A percentile compares a stretch with the other conserved stretches of the same genome.
Evolutionary conservation across 2,329 filamentous ascomycete species (phyloP).

Genomic region (Thielaviopsis cerberus): DNA sequence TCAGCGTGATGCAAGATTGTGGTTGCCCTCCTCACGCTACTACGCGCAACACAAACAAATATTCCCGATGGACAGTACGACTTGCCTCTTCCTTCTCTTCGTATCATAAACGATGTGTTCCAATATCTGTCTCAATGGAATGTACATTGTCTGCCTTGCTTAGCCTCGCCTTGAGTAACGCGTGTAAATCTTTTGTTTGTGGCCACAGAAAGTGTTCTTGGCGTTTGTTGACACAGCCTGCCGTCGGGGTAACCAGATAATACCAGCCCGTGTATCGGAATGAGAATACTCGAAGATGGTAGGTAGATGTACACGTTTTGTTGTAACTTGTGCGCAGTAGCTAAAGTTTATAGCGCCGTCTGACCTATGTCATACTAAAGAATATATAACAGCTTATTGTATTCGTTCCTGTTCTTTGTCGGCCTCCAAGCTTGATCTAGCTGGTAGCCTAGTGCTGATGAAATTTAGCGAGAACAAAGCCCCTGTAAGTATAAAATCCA

Average conservation of each 20-base stretch:
- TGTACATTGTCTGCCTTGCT: not conserved
- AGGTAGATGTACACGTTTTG: no score
- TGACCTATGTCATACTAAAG: not conserved
- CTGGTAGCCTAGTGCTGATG: not conserved
- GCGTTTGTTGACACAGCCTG: not conserved
- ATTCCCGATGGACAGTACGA: not conserved
- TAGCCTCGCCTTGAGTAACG: not conserved
- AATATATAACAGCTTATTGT: not conserved
- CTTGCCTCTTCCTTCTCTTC: not conserved
- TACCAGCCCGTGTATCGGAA: not conserved
- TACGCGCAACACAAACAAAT: not conserved
- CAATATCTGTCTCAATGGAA: not conserved
- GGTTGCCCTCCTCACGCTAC: not conserved
- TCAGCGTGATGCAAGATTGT: not conserved
- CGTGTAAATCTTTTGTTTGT: not conserved
- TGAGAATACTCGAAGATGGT: not conserved
- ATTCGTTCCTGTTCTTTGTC: not conserved
- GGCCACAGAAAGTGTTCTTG: not conserved
- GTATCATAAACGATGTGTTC: not conserved
- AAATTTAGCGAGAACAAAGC: not conserved
- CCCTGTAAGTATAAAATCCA: not conserved
- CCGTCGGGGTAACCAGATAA: no score
- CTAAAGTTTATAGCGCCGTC: not conserved
- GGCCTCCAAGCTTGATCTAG: no score
- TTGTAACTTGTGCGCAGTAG: no score